phyloP scores from a whole-genome alignment of 1,139 yeast genomes.

The Suhomyces maxii region DNA sequence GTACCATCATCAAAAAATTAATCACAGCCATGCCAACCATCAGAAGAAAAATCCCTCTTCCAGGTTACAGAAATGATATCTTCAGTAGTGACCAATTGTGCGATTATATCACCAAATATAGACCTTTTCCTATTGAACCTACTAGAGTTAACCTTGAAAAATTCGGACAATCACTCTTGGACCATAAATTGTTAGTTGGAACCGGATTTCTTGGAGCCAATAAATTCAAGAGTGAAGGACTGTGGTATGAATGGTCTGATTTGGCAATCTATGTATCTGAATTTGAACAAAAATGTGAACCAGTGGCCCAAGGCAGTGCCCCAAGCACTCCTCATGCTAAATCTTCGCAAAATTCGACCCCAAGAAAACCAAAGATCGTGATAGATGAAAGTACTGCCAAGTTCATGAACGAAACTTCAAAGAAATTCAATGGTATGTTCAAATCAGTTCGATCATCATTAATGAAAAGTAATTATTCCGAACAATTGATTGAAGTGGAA shows the following conservation, averaged over 20 bases:
- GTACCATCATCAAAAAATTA: constrained; percentile 25
- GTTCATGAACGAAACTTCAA: constrained; percentile 31
- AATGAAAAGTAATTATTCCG: constrained; percentile 33
- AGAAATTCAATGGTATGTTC: constrained; percentile 30
- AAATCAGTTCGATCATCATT: constrained; percentile 28
- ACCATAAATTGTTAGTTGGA: constrained; percentile 34
- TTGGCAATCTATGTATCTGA: constrained; percentile 27
- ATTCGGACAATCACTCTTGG: constrained; percentile 44
- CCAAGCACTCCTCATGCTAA: neutral
- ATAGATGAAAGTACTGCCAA: constrained; percentile 22
- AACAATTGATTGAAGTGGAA: constrained; percentile 31
- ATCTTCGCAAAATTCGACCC: constrained; percentile 5
- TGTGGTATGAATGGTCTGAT: constrained; percentile 53
- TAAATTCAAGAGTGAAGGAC: constrained; percentile 44
- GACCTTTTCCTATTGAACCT: constrained; percentile 39
- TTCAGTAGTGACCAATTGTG: constrained; percentile 44
- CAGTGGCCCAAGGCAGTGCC: neutral
- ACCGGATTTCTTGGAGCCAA: constrained; percentile 34
- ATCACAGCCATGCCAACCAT: constrained; percentile 28
- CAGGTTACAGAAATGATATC: constrained; percentile 42
- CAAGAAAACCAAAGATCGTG: constrained; percentile 7
- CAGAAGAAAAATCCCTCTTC: constrained; percentile 39
- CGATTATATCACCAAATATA: constrained; percentile 25
- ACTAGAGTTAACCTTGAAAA: constrained; percentile 41
- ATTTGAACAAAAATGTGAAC: constrained; percentile 7